Evolutionary conservation across 768 basidiomycete species (phyloP).

Genomic region (Leccinum barrowsii): DNA sequence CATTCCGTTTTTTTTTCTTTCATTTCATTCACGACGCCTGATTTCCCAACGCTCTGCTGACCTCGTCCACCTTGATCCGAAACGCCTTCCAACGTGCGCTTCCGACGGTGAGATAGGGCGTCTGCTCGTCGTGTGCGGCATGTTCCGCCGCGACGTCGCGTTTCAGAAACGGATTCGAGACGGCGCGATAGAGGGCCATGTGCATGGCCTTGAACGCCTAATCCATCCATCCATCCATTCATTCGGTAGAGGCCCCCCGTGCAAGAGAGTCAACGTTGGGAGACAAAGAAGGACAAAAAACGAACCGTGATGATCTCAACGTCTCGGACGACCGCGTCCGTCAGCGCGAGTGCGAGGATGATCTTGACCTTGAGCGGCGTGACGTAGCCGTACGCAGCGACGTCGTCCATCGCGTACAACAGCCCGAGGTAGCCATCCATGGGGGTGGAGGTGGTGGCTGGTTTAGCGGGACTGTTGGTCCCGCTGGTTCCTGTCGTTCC

Average conservation of each 20-base stretch:
- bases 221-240: neutral
- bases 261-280: neutral
- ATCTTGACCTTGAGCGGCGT: constrained; percentile 88
- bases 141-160: constrained; percentile 50
- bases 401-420: constrained; percentile 88
- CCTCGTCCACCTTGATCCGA: constrained; percentile 68
- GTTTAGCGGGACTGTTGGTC: neutral
- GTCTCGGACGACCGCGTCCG: constrained; percentile 80
- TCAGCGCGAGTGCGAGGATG: constrained; percentile 71
- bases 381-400: constrained; percentile 89
- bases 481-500: neutral
- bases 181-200: constrained; percentile 78
- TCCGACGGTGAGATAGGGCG: constrained; percentile 56
- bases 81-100: constrained; percentile 68
- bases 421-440: constrained; percentile 82
- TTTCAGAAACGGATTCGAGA: constrained; percentile 84
- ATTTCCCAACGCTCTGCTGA: constrained; percentile 57
- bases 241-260: neutral
- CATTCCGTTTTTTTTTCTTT: neutral
- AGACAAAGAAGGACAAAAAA: no score
- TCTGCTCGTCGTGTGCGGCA: constrained; percentile 41
- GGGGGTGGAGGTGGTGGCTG: constrained; percentile 38
- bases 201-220: constrained; percentile 89
- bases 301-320: constrained; percentile 72
- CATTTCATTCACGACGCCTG: constrained; percentile 19